A percentile compares a stretch with the other conserved stretches of the same genome.
These are phyloP conservation scores for Globisporangium carolinianum DNA, from an alignment of 352 stramenopile genomes.

Conservation along the genomic window DNA sequence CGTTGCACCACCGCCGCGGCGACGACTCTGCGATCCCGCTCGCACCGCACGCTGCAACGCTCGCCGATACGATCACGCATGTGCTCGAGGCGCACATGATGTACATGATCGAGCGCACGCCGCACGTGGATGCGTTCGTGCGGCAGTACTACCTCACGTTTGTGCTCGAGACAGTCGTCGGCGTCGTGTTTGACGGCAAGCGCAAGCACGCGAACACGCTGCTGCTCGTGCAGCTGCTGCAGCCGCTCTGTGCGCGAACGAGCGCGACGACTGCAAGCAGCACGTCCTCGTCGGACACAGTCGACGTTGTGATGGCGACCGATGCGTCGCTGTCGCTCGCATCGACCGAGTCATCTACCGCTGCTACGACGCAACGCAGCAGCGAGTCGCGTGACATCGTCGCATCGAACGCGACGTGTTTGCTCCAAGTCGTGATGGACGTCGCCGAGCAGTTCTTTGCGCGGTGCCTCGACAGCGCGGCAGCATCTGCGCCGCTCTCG, in stretches of 20 bases:
- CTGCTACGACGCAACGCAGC: no score
- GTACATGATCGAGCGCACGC: slow-evolving; percentile 38
- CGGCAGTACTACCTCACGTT: slow-evolving; percentile 77
- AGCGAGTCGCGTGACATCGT: background rate
- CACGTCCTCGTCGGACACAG: background rate
- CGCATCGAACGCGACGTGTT: slow-evolving; percentile 18
- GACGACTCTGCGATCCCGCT: slow-evolving; percentile 53
- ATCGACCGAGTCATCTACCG: background rate
- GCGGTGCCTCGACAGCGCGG: slow-evolving; percentile 8
- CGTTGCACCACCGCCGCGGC: slow-evolving; percentile 56
- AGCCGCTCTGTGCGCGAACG: slow-evolving; percentile 15
- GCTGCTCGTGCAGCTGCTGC: slow-evolving; percentile 58
- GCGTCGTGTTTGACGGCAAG: slow-evolving; percentile 68
- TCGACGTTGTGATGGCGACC: slow-evolving; percentile 27
- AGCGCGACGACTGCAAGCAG: slow-evolving; percentile 9
- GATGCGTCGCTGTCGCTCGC: slow-evolving; percentile 2
- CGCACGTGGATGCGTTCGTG: slow-evolving; percentile 49
- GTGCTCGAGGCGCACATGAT: slow-evolving; percentile 45
- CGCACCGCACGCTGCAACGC: slow-evolving; percentile 43
- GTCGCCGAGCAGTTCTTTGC: slow-evolving; percentile 28
- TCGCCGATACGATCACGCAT: slow-evolving; percentile 37
- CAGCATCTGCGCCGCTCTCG: slow-evolving; percentile 14
- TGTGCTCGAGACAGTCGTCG: slow-evolving; percentile 69
- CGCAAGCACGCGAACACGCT: slow-evolving; percentile 74
- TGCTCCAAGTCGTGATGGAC: slow-evolving; percentile 53